Evolutionary conservation across 2,329 filamentous ascomycete species (phyloP).

Genomic region (Neonectria punicea): DNA sequence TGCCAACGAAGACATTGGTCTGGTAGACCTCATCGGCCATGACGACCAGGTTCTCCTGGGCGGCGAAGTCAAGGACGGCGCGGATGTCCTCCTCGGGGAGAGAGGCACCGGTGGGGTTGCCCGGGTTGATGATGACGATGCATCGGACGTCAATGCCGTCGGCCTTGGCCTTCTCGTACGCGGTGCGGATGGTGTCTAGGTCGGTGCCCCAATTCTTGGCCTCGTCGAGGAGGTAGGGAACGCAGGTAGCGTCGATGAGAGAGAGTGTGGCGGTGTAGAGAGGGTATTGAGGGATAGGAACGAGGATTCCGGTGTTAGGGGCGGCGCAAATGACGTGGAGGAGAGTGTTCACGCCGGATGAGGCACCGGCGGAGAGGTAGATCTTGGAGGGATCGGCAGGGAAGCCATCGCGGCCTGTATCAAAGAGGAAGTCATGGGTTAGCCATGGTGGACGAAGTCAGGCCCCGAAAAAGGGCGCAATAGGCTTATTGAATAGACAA

Average conservation of each 20-base stretch:
- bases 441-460: constrained; percentile 16
- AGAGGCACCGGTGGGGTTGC: constrained; percentile 94
- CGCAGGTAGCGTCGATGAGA: constrained; percentile 84
- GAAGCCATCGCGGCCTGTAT: constrained; percentile 84
- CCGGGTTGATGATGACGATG: constrained; percentile 97
- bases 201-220: constrained; percentile 88
- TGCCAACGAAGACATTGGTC: constrained; percentile 95
- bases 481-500: not conserved
- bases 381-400: constrained; percentile 82
- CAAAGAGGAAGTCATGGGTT: constrained; percentile 16
- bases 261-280: constrained; percentile 95
- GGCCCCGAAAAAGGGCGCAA: not conserved
- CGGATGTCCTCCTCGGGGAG: constrained; percentile 83
- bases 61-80: constrained; percentile 86
- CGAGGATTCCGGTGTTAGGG: constrained; percentile 82
- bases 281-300: constrained; percentile 97
- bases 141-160: constrained; percentile 88
- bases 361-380: constrained; percentile 92
- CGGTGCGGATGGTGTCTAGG: constrained; percentile 77
- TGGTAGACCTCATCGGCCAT: constrained; percentile 99
- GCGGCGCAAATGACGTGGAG: constrained; percentile 87
- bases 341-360: constrained; percentile 93
- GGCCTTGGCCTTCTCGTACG: constrained; percentile 78
- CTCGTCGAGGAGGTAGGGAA: constrained; percentile 96
- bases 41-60: constrained; percentile 85